These are phyloP conservation scores for Ceratobasidium sp. DNA, from an alignment of 1,284 basidiomycete genomes.

Conservation along the genomic window DNA sequence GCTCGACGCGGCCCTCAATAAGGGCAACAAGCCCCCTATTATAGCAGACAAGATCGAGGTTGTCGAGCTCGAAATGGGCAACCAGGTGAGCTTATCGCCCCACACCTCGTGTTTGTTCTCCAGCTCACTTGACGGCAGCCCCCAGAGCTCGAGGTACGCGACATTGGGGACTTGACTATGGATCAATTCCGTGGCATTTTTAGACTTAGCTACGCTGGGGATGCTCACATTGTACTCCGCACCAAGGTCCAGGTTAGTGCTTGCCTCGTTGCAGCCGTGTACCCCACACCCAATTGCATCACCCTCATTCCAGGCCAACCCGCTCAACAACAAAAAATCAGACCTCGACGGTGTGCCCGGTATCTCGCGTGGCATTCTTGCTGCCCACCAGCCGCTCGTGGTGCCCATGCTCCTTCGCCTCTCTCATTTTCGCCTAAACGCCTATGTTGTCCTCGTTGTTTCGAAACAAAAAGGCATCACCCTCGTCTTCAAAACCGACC, in stretches of 20 bases:
- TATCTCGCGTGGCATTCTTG: conserved; percentile 83
- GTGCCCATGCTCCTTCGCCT: conserved; percentile 99
- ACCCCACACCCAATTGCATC: conserved; percentile 52
- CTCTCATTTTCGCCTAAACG: conserved; percentile 91
- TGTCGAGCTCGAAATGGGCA: conserved; percentile 97
- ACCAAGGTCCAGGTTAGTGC: conserved; percentile 89
- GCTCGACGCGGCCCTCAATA: conserved; percentile 95
- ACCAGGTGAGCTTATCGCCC: conserved; percentile 69
- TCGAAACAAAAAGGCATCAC: conserved; percentile 98
- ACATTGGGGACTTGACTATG: conserved; percentile 95
- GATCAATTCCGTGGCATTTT: conserved; percentile 99
- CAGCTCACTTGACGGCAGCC: conserved; percentile 66
- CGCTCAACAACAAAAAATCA: conserved; percentile 88
- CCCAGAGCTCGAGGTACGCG: conserved; percentile 95
- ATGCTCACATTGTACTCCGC: conserved; percentile 94
- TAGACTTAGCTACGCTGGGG: conserved; percentile 92
- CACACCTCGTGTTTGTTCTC: conserved; percentile 2
- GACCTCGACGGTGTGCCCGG: conserved; percentile 78
- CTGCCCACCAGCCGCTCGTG: conserved; percentile 90
- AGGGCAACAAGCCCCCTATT: conserved; percentile 96
- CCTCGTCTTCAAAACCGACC: conserved; percentile 99
- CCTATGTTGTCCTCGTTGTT: conserved; percentile 97
- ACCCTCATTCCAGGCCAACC: conserved; percentile 78
- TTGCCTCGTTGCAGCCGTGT: conserved; percentile 47
- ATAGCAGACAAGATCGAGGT: conserved; percentile 98